Conservation (phyloP, 2,329 filamentous ascomycete genomes). For the Monilinia aucupariae region DNA sequence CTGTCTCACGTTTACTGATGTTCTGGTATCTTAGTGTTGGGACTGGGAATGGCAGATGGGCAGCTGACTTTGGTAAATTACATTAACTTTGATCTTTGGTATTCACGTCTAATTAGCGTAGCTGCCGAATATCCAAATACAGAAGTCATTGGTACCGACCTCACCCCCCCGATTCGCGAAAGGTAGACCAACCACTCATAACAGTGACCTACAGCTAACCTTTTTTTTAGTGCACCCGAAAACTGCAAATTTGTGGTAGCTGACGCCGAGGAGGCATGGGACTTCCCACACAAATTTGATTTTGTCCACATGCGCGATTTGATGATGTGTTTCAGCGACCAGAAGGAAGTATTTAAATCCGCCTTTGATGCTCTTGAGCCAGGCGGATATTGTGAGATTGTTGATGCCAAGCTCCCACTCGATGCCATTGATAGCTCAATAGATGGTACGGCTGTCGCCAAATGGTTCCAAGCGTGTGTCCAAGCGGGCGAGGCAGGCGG, state of each 20-base stretch:
- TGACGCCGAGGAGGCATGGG: conserved; percentile 47
- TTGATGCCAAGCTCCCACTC: conserved; percentile 20
- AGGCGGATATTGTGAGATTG: conserved; percentile 21
- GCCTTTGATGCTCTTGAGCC: conserved; percentile 20
- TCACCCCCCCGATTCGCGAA: neutral
- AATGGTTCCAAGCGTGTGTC: conserved; percentile 22
- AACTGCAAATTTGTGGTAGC: conserved; percentile 43
- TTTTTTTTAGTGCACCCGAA: neutral
- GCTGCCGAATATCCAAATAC: conserved; percentile 5
- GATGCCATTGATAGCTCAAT: conserved; percentile 22
- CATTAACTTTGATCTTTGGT: neutral
- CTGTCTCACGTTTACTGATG: neutral
- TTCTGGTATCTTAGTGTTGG: conserved; percentile 24
- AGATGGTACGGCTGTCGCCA: conserved; percentile 23
- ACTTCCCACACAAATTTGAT: conserved; percentile 43
- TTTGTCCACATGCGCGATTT: conserved; percentile 39
- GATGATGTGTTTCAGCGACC: conserved; percentile 20
- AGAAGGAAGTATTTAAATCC: conserved; percentile 15
- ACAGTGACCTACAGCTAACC: neutral
- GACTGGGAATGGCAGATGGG: conserved; percentile 57
- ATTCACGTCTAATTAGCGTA: neutral
- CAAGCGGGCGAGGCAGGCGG: conserved; percentile 18
- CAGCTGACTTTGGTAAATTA: conserved; percentile 51
- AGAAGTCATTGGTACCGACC: conserved; percentile 10
- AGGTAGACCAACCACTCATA: neutral